Evolutionary conservation across 192 early-diverging fungal species (phyloP).

Genomic region (Gigaspora rosea): DNA sequence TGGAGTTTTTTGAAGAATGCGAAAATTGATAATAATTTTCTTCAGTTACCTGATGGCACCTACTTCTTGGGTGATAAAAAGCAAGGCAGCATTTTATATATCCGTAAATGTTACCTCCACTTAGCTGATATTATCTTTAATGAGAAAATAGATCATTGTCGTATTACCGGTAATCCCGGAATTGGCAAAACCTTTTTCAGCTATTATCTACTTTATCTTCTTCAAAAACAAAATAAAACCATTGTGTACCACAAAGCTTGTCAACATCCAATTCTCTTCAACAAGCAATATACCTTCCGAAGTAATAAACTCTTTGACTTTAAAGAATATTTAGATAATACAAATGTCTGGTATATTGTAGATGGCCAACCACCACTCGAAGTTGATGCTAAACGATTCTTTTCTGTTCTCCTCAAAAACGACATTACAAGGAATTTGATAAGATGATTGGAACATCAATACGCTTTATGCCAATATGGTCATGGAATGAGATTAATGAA

Average conservation of each 20-base stretch:
- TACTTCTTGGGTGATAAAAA: conserved; percentile 10
- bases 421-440: conserved; percentile 11
- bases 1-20: not conserved
- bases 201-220: conserved; percentile 21
- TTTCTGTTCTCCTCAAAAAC: conserved; percentile 6
- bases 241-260: not conserved
- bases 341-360: conserved; percentile 16
- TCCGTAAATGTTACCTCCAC: conserved; percentile 13
- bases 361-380: not conserved
- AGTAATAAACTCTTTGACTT: not conserved
- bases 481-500: conserved; percentile 6
- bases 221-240: conserved; percentile 9
- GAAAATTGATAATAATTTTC: conserved; percentile 15
- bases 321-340: not conserved
- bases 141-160: not conserved
- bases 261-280: not conserved
- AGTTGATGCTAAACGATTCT: conserved; percentile 3
- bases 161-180: conserved; percentile 25
- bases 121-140: conserved; percentile 3
- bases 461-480: conserved; percentile 19
- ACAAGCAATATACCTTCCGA: not conserved
- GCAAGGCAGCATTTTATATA: not conserved
- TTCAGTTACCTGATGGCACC: not conserved
- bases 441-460: conserved; percentile 4
- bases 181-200: conserved; percentile 19